Conservation (phyloP, 2,329 filamentous ascomycete genomes). For the Pezicula rhizophila region DNA sequence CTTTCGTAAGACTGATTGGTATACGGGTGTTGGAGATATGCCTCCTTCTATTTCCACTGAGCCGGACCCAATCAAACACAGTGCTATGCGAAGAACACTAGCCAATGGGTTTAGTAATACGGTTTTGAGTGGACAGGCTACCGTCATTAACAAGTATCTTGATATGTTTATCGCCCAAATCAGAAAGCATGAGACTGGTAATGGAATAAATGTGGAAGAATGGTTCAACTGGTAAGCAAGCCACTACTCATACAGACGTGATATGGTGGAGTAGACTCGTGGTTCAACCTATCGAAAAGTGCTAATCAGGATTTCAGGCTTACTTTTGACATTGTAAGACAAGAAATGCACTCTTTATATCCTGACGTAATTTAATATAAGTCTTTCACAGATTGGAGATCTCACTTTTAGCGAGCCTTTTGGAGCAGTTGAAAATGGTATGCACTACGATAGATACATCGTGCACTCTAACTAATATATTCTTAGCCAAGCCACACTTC, state of each 20-base stretch:
- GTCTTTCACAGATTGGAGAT: not conserved
- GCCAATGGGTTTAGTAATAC: conserved; percentile 16
- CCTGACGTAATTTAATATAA: not conserved
- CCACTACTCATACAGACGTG: too few species aligned
- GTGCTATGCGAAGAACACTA: conserved; percentile 14
- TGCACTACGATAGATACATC: not conserved
- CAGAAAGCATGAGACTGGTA: not conserved
- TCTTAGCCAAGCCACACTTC: not conserved
- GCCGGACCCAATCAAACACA: conserved; percentile 9
- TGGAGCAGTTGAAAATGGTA: not conserved
- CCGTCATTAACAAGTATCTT: conserved; percentile 16
- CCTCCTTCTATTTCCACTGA: not conserved
- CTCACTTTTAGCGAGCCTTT: not conserved
- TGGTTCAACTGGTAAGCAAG: not conserved
- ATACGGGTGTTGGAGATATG: not conserved
- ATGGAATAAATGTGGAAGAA: not conserved
- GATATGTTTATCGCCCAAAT: conserved; percentile 19
- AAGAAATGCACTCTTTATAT: not conserved
- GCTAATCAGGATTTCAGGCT: not conserved
- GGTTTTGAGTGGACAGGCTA: conserved; percentile 15
- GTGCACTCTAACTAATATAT: not conserved
- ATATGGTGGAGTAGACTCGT: too few species aligned
- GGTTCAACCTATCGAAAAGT: too few species aligned
- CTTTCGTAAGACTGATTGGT: not conserved
- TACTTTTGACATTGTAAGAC: not conserved